A percentile compares a stretch with the other conserved stretches of the same genome.
Conservation (phyloP, 139 green algal species). For the Tetraselmis striata region DNA sequence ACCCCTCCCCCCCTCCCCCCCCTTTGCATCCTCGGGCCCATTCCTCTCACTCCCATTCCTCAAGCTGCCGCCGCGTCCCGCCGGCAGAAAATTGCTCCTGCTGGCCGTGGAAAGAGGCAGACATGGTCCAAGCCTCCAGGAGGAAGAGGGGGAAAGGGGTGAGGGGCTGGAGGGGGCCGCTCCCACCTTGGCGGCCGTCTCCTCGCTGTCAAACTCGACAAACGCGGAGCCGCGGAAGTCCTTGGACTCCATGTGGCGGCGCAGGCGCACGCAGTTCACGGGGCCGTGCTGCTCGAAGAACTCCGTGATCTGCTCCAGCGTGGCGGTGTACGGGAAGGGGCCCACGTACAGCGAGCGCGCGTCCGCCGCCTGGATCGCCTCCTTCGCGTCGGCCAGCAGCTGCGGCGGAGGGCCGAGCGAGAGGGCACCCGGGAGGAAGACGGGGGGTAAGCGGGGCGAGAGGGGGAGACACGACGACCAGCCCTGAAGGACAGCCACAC, state of each 20-base stretch:
- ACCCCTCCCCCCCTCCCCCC: too few relatives aligned
- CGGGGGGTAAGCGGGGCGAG: neutral
- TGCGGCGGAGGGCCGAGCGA: too few relatives aligned
- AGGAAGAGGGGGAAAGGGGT: too few relatives aligned
- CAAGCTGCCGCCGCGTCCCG: too few relatives aligned
- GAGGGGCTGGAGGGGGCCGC: too few relatives aligned
- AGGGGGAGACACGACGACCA: neutral
- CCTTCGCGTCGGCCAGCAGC: constrained; percentile 22
- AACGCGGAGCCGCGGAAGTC: constrained; percentile 80
- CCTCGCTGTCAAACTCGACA: constrained; percentile 58
- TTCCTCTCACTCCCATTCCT: too few relatives aligned
- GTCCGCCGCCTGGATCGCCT: constrained; percentile 48
- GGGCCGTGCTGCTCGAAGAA: constrained; percentile 42
- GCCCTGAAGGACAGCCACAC: neutral
- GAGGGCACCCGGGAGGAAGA: too few relatives aligned
- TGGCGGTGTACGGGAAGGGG: constrained; percentile 65
- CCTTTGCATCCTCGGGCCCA: too few relatives aligned
- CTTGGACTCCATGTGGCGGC: constrained; percentile 63
- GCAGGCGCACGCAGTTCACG: constrained; percentile 66
- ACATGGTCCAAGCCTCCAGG: too few relatives aligned
- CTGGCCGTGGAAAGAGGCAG: too few relatives aligned
- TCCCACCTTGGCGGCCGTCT: constrained; percentile 44
- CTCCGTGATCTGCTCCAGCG: constrained; percentile 43
- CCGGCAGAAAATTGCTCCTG: too few relatives aligned
- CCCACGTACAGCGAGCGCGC: constrained; percentile 59